Evolutionary conservation across 2,329 filamentous ascomycete genomes (phyloP).

Genomic region (Sporothrix euskadiensis): DNA sequence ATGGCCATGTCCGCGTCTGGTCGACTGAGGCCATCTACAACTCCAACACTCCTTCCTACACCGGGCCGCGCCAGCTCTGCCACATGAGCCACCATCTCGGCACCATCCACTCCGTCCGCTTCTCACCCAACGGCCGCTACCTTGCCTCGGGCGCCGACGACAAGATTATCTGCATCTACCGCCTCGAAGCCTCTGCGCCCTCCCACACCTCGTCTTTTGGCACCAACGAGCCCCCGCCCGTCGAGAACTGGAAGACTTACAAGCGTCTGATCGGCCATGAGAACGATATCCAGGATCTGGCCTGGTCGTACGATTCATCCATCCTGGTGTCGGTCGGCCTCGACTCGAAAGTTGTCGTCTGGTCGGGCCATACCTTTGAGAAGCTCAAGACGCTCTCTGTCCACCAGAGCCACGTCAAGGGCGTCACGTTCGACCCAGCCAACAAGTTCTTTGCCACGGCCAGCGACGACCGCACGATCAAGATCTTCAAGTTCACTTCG

Average conservation of each 20-base stretch:
- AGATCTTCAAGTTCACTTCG: slow-evolving; percentile 92
- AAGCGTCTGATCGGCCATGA: slow-evolving; percentile 93
- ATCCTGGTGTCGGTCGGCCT: slow-evolving; percentile 93
- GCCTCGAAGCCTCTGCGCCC: slow-evolving; percentile 79
- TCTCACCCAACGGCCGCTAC: slow-evolving; percentile 92
- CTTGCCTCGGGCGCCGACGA: slow-evolving; percentile 96
- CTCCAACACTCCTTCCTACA: slow-evolving; percentile 69
- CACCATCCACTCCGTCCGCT: slow-evolving; percentile 94
- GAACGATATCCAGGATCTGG: slow-evolving; percentile 96
- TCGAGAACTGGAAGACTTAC: slow-evolving; percentile 97
- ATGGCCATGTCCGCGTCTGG: slow-evolving; percentile 97
- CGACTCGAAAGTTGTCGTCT: slow-evolving; percentile 97
- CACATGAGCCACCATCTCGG: slow-evolving; percentile 98
- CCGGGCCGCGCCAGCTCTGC: slow-evolving; percentile 85
- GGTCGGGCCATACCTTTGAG: slow-evolving; percentile 97
- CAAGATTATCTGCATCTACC: slow-evolving; percentile 98
- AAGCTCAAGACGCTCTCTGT: slow-evolving; percentile 91
- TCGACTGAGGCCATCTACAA: slow-evolving; percentile 92
- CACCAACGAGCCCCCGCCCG: slow-evolving; percentile 85
- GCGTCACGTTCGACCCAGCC: slow-evolving; percentile 95
- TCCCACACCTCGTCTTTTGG: slow-evolving; percentile 77
- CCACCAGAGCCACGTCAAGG: slow-evolving; percentile 97
- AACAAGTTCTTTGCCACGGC: slow-evolving; percentile 99
- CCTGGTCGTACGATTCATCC: slow-evolving; percentile 95
- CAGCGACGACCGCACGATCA: slow-evolving; percentile 94